phyloP scores from a whole-genome alignment of 805 yeast species.

The Saitoella complicata region DNA sequence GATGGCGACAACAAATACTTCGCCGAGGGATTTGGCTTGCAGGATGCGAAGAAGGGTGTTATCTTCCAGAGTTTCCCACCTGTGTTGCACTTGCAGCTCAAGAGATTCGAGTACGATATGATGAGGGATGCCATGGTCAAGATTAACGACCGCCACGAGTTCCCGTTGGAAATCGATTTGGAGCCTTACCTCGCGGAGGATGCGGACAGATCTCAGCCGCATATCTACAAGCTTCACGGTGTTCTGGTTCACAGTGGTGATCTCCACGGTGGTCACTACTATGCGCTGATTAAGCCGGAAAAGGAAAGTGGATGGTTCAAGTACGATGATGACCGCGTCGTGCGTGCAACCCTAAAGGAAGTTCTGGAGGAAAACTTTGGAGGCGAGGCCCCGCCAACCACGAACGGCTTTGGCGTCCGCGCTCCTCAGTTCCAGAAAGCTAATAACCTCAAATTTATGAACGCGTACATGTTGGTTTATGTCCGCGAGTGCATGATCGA shows the following conservation, averaged over 20 bases:
- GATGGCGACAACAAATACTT: slow-evolving; percentile 93
- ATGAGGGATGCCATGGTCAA: slow-evolving; percentile 75
- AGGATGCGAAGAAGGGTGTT: slow-evolving; percentile 94
- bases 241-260: slow-evolving; percentile 94
- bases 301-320: slow-evolving; percentile 61
- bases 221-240: slow-evolving; percentile 77
- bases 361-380: slow-evolving; percentile 92
- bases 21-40: slow-evolving; percentile 78
- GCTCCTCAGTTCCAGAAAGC: slow-evolving; percentile 18
- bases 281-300: slow-evolving; percentile 78
- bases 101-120: slow-evolving; percentile 88
- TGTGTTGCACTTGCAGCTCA: slow-evolving; percentile 80
- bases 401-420: slow-evolving; percentile 67
- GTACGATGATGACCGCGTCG: slow-evolving; percentile 91
- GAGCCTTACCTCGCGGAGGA: slow-evolving; percentile 58
- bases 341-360: slow-evolving; percentile 67
- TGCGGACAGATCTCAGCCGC: slow-evolving; percentile 33
- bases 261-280: slow-evolving; percentile 89
- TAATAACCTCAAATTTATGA: slow-evolving; percentile 50
- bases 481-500: slow-evolving; percentile 46
- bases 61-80: slow-evolving; percentile 82
- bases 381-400: slow-evolving; percentile 32
- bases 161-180: slow-evolving; percentile 67
- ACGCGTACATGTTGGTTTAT: slow-evolving; percentile 95
- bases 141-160: slow-evolving; percentile 83